Evolutionary conservation across 2,329 filamentous ascomycete species (phyloP), one percentile per base, ranked within the genome.

Genomic region (Alternaria sp.): DNA sequence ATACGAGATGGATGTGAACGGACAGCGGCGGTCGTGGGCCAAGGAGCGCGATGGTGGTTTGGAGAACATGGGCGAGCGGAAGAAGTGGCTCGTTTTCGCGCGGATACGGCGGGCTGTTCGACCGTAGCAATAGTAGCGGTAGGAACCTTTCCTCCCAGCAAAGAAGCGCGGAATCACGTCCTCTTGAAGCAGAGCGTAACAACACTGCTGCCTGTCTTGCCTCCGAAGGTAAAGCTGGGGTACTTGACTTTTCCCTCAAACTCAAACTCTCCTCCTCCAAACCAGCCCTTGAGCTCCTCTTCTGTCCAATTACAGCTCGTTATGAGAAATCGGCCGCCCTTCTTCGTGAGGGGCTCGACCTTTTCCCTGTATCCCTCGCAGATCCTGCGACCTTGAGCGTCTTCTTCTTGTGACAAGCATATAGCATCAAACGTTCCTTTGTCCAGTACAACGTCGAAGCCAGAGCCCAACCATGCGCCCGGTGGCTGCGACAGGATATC

Each of bases 231-330:
- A 79, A 97, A 98, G 54, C 89, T 91, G 22, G 88, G 91, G 79
- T 98, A 98, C 73, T 90, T 87, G 56, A 97, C 89, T 68, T 87
- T 85, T 1, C 87, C 89, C 55, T 87, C 89, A 58, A 89, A 86
- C 62, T 83, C 82, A 68, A 96, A 84, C 51, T 82, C 74, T 56
- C 78, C 63, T 5, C 74, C 70, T 52, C 85, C 88, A 75, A 98
- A 95, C 93, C 94, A 98, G 16, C 80, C 81, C 62, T 85, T 83
- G 71, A 99, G 80, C 82, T 99, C 95, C 41, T 89, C 86, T 81
- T 95, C 93, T 1, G 94, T 98, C 95, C 95, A 99, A 81, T 99
- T 99, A 78, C 95, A 99, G 79, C 93, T 97, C 56, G 95, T 98
- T 55, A 99, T 87, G 61, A 97, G 80, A 70, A 98, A 86, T 25